phyloP scores from a whole-genome alignment of 768 basidiomycete species.

The Gloeostereum incarnatum region DNA sequence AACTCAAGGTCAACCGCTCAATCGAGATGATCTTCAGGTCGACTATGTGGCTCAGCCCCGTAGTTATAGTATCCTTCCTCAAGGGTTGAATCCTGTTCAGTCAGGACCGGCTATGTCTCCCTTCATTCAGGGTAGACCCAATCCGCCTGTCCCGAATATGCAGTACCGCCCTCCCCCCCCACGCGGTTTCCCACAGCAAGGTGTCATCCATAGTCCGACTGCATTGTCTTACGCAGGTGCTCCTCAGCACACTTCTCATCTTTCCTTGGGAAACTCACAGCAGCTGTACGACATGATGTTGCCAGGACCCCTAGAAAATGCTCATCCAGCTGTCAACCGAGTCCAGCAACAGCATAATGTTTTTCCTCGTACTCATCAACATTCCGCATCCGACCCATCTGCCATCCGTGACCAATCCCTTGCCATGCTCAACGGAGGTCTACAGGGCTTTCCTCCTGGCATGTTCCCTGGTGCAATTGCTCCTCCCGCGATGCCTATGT shows the following conservation, averaged over 20 bases:
- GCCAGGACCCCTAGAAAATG: conserved; percentile 42
- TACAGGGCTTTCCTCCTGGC: conserved; percentile 47
- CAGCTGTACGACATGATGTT: conserved; percentile 79
- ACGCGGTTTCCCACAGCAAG: conserved; percentile 45
- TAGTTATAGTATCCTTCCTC: conserved; percentile 36
- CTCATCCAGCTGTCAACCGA: conserved; percentile 58
- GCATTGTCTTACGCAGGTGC: conserved; percentile 41
- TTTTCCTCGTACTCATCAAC: conserved; percentile 70
- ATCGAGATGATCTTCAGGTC: conserved; percentile 35
- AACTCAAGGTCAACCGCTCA: conserved; percentile 19
- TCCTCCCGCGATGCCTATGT: conserved; percentile 46
- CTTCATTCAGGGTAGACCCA: conserved; percentile 44
- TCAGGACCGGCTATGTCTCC: conserved; percentile 19
- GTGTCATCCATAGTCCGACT: conserved; percentile 41
- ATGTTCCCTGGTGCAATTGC: conserved; percentile 47
- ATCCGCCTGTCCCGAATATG: conserved; percentile 33
- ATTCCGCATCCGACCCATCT: conserved; percentile 78
- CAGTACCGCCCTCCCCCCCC: conserved; percentile 59
- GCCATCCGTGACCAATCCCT: conserved; percentile 65
- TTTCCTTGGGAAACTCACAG: conserved; percentile 66
- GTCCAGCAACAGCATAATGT: conserved; percentile 73
- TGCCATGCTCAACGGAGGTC: conserved; percentile 46
- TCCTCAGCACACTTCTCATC: conserved; percentile 48
- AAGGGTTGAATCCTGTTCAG: conserved; percentile 26
- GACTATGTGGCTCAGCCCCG: conserved; percentile 56